A percentile compares a stretch with the other conserved stretches of the same genome.
Conservation (phyloP, 768 basidiomycete genomes). For the Termitomyces sp. region DNA sequence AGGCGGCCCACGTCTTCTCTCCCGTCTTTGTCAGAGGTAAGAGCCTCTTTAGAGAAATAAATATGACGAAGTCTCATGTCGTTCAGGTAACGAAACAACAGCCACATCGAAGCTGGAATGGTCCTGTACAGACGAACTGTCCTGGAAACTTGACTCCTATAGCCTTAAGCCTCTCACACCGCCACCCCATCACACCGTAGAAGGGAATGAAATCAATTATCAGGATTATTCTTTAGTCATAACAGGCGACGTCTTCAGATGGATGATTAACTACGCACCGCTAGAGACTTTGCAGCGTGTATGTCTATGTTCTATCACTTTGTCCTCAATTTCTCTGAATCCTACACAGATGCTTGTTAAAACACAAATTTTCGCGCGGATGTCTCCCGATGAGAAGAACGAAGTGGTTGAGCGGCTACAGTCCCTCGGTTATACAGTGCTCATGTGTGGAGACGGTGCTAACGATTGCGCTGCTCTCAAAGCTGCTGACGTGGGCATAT, state of each 20-base stretch:
- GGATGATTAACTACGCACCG: conserved; percentile 95
- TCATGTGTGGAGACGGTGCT: conserved; percentile 98
- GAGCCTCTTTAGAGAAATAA: neutral
- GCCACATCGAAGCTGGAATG: conserved; percentile 71
- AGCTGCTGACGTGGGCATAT: conserved; percentile 96
- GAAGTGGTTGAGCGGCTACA: conserved; percentile 96
- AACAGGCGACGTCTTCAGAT: conserved; percentile 94
- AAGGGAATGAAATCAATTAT: conserved; percentile 64
- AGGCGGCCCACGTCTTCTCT: conserved; percentile 83
- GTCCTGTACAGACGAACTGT: conserved; percentile 85
- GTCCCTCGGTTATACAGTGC: conserved; percentile 87
- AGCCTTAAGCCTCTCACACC: conserved; percentile 77
- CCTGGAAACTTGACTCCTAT: conserved; percentile 83
- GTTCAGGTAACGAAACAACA: conserved; percentile 45
- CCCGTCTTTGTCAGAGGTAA: conserved; percentile 75
- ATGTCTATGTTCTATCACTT: conserved; percentile 16
- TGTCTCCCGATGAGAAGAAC: conserved; percentile 99
- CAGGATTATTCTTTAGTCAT: conserved; percentile 90
- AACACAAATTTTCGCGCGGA: conserved; percentile 92
- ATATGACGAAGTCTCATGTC: neutral
- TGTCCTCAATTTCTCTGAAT: neutral
- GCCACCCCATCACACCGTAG: conserved; percentile 64
- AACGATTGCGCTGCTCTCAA: conserved; percentile 99
- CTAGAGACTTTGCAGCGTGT: conserved; percentile 93
- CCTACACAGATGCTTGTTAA: conserved; percentile 86